Evolutionary conservation across 2,329 filamentous ascomycete species (phyloP), one percentile per base, ranked within the genome.

Genomic region (Fonsecaea pugnacius): DNA sequence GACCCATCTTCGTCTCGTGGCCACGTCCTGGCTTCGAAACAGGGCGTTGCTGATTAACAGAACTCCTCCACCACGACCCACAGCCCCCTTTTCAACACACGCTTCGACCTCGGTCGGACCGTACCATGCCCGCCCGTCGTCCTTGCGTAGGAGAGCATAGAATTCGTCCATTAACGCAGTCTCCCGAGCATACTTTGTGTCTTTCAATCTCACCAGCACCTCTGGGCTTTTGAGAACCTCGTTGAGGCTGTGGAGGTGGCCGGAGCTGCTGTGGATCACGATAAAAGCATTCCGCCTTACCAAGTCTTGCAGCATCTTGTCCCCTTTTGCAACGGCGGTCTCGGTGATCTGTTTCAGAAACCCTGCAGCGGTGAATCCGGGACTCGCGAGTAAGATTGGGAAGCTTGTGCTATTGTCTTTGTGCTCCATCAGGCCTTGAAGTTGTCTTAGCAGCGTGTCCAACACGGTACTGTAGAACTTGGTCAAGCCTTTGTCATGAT

Each of bases 121-220:
- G 77, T 99, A 99, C 84, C 93, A 96, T 1, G 93, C 94, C 62
- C 90, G 86, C 2, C 91, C 91, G 69, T 97, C 93, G 67, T 98
- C 93, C 65, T 87, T 86, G 58, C 93, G 88, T 64, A 99, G 81
- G 66, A 91, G 82, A 0, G 88, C 85, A 71, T 90, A 87, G 74
- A 98, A 92, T 51, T 88, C 86, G 72, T 98, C 92, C 87, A 99
- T 92, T 65, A 91, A 82, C 40, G 84, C 85, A 1, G 92, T 92
- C 77, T 97, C 93, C 65, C 88, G 87, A 2, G 91, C 89, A 74
- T 95, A 97, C 73, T 94, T 95, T 69, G 92, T 95, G 74, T 97
- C 88, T 66, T 89, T 88, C 72, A 98, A 86, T 69, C 90, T 89
- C 1, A 85, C 84, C 57, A 89, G 83, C 8, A 97, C 91, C 62